phyloP scores from a whole-genome alignment of 768 basidiomycete species.

The Gautieria morchelliformis region DNA sequence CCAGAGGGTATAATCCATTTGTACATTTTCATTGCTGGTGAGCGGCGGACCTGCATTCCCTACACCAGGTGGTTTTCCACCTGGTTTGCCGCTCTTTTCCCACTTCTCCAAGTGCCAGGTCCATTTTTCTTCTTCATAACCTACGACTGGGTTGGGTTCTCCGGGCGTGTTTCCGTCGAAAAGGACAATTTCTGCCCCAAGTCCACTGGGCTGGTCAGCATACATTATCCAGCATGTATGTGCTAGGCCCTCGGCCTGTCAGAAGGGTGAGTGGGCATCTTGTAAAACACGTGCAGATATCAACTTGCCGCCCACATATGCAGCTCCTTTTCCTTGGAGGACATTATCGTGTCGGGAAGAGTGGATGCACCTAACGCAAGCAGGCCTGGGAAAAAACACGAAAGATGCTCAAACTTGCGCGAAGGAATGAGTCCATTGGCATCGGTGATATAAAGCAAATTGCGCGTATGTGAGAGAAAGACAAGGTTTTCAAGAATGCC shows the following conservation, averaged over 20 bases:
- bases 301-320: conserved; percentile 53
- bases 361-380: conserved; percentile 61
- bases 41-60: conserved; percentile 2
- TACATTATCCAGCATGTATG: conserved; percentile 64
- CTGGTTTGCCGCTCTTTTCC: conserved; percentile 26
- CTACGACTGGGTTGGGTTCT: conserved; percentile 4
- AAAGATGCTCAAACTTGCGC: conserved; percentile 60
- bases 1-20: conserved; percentile 45
- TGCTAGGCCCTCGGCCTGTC: conserved; percentile 49
- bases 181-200: conserved; percentile 53
- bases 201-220: conserved; percentile 57
- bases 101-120: conserved; percentile 29
- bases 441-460: conserved; percentile 64
- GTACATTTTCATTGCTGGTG: not conserved
- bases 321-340: conserved; percentile 47
- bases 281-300: too few species aligned
- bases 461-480: conserved; percentile 55
- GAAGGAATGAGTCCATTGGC: conserved; percentile 26
- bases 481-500: conserved; percentile 35
- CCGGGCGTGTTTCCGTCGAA: conserved; percentile 20
- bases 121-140: conserved; percentile 26
- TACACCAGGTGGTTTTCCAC: conserved; percentile 13
- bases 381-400: conserved; percentile 71
- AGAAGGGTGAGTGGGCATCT: not conserved
- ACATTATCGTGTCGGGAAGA: conserved; percentile 39